Base-by-base conservation (phyloP, 306 rosid species). In the Pyrus bretschneideri region DNA sequence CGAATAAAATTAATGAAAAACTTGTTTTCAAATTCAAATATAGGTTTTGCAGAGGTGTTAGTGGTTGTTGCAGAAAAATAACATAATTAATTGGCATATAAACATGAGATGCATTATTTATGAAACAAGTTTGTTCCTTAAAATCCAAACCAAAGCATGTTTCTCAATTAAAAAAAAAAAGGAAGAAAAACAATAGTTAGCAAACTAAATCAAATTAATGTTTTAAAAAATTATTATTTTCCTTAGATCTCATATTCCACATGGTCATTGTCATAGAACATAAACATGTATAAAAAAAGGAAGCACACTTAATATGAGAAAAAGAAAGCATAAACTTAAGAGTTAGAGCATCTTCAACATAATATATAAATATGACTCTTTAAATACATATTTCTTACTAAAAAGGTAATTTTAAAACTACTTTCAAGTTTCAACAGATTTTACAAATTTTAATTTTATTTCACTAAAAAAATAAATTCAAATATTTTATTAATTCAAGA, bases 51-150 rank as follows among this genome's bases (percentile, higher is more conserved):
- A 70, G 69, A 57, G 77, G 76, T 68, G 70, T 55, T 49, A 73
- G 83, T 79, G 77, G 60, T 44, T 76, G 62, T 58, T 71, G 67
- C 69, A 58, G 81, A 51, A 66, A 62, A 68, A 72, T 69, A 70
- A 40, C 22, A 60, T 5, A 75, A 58, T 31, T 22, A 60, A 23
- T 65, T 38, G 69, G 42, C 74, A 63, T 64, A 21, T 66, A 70
- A 62, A 61, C 45, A 69, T 46, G 70, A 38, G 69, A 8, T 70
- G 85, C 75, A 73, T 83, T 84, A 85, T 46, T 51, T 71, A 65
- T 60, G 35, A 55, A 33, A 12, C 11, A 21, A 22, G 66, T 21
- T 58, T 35, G 23, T 21, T 33, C 66, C 10, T 54, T 18, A 21
- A 21, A 6, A 31, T 55, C 14, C 33, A 21, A 33, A 7, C 17